Percentiles rank a stretch among this genome's conserved stretches.
Evolutionary conservation across 345 rosid species (phyloP).

Genomic region (Hypericum androsaemum): DNA sequence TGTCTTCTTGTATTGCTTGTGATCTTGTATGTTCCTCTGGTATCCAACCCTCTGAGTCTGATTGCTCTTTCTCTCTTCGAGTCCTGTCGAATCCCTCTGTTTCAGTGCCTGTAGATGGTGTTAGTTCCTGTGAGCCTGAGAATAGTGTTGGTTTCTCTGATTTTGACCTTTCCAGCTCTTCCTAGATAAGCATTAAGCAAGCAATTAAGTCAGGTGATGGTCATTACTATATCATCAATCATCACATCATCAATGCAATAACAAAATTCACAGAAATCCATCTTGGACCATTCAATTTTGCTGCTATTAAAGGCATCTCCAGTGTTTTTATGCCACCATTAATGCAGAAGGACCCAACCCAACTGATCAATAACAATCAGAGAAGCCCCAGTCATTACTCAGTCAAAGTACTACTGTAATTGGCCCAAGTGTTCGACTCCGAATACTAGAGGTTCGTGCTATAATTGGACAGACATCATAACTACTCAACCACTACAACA

Average conservation of each 20-base stretch:
- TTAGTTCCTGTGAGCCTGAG: conserved; percentile 15
- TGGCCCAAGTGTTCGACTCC: too few species aligned
- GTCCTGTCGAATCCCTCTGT: conserved; percentile 12
- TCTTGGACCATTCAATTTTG: too few species aligned
- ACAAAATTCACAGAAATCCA: too few species aligned
- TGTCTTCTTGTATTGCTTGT: conserved; percentile 27
- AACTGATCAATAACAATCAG: too few species aligned
- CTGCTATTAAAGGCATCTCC: too few species aligned
- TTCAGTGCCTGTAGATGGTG: conserved; percentile 10
- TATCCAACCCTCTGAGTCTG: conserved; percentile 1
- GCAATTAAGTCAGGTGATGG: neutral
- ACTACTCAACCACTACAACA: too few species aligned
- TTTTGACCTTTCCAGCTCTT: conserved; percentile 27
- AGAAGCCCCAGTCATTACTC: too few species aligned
- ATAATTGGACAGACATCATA: too few species aligned
- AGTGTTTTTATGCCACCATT: too few species aligned
- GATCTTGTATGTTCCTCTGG: conserved; percentile 7
- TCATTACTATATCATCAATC: neutral
- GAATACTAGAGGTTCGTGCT: too few species aligned
- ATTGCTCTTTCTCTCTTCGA: conserved; percentile 5
- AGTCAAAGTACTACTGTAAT: too few species aligned
- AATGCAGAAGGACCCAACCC: too few species aligned
- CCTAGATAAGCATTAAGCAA: conserved; percentile 29
- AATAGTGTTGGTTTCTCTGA: conserved; percentile 9
- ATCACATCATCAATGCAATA: neutral